Evolutionary conservation across 305 asterid genomes (phyloP).

Genomic region (Caryopteris hybrid): DNA sequence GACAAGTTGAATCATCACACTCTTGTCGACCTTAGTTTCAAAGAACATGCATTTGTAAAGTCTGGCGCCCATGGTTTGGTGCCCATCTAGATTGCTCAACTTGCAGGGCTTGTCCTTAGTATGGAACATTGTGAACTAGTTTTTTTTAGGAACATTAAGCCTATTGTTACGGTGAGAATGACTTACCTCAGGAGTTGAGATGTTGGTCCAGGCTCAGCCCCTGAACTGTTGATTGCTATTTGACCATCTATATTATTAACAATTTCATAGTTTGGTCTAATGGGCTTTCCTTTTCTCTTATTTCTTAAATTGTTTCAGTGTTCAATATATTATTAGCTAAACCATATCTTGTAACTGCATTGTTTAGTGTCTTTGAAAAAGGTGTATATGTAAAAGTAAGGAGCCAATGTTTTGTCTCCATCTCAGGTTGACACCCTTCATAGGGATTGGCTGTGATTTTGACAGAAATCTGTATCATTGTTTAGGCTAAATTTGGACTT

Average conservation of each 20-base stretch:
- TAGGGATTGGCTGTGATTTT: neutral
- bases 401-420: neutral
- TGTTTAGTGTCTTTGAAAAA: neutral
- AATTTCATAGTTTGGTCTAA: neutral
- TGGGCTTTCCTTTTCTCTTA: neutral
- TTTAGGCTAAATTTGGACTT: neutral
- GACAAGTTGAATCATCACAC: neutral
- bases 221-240: neutral
- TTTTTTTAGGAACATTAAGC: too few species aligned
- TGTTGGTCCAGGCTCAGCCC: neutral
- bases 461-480: neutral
- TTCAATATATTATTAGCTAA: neutral
- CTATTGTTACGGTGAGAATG: neutral
- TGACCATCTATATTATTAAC: neutral
- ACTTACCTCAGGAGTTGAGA: neutral
- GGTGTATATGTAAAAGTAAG: neutral
- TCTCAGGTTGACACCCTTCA: neutral
- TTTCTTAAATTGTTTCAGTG: neutral
- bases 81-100: neutral
- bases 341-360: neutral
- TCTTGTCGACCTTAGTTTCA: neutral
- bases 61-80: neutral
- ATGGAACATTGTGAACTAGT: too few species aligned
- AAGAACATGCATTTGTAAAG: neutral
- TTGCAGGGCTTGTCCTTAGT: too few species aligned